These are phyloP conservation scores for Grammothele lineata DNA, from an alignment of 768 basidiomycete species.

Conservation along the genomic window DNA sequence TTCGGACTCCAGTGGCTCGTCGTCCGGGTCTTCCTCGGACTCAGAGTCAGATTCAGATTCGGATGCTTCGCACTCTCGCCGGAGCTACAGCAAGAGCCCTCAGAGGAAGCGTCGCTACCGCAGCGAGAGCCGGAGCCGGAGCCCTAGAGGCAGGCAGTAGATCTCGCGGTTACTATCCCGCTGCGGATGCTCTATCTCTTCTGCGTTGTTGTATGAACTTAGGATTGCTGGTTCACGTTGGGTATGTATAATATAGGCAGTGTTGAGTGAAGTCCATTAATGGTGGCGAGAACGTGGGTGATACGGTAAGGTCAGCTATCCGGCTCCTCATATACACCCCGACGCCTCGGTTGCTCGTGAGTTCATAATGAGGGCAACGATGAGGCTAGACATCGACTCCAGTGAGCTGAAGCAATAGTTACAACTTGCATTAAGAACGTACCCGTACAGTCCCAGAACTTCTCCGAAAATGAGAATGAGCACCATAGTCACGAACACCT, in stretches of 20 bases:
- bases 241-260: slow-evolving; percentile 11
- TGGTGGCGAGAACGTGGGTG: not conserved
- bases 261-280: slow-evolving; percentile 3
- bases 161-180: no score
- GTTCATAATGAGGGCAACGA: slow-evolving; percentile 92
- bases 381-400: slow-evolving; percentile 42
- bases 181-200: not conserved
- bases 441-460: slow-evolving; percentile 88
- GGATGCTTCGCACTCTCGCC: slow-evolving; percentile 42
- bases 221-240: not conserved
- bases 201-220: not conserved
- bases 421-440: slow-evolving; percentile 25
- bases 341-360: slow-evolving; percentile 52
- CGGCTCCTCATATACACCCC: slow-evolving; percentile 4
- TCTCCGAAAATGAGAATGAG: slow-evolving; percentile 92
- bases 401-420: not conserved
- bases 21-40: slow-evolving; percentile 33
- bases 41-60: slow-evolving; percentile 45
- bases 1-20: slow-evolving; percentile 24
- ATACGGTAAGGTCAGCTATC: no score
- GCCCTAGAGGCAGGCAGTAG: slow-evolving; percentile 9
- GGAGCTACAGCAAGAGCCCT: slow-evolving; percentile 6
- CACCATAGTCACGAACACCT: slow-evolving; percentile 93
- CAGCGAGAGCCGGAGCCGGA: slow-evolving; percentile 18
- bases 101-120: slow-evolving; percentile 16